phyloP scores from a whole-genome alignment of 1,284 basidiomycete genomes.

The Ustilago loliicola region DNA sequence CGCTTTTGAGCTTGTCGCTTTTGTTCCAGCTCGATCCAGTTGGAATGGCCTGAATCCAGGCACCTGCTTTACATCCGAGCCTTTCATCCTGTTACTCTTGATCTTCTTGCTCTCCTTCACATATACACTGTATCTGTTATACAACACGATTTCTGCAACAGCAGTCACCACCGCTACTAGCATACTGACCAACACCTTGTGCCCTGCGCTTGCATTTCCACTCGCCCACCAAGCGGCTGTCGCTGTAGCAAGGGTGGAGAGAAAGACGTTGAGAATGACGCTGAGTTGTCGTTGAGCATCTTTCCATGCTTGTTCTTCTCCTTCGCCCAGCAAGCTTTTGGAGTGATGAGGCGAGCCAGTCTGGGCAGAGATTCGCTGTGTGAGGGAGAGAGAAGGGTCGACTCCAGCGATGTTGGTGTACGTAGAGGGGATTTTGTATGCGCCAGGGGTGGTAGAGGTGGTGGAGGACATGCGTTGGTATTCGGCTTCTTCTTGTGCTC shows the following conservation, averaged over 20 bases:
- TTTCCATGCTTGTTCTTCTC: slow-evolving; percentile 41
- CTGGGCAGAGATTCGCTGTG: slow-evolving; percentile 24
- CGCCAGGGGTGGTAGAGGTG: background rate
- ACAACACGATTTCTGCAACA: slow-evolving; percentile 42
- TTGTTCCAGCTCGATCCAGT: background rate
- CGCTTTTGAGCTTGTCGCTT: background rate
- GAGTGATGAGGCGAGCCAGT: background rate
- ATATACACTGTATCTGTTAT: slow-evolving; percentile 41
- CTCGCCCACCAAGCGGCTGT: slow-evolving; percentile 50
- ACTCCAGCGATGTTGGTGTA: slow-evolving; percentile 44
- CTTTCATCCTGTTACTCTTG: slow-evolving; percentile 26
- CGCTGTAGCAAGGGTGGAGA: slow-evolving; percentile 39
- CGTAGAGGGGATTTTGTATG: slow-evolving; percentile 27
- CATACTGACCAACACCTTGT: slow-evolving; percentile 39
- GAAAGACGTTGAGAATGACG: slow-evolving; percentile 47
- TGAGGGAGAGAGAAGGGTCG: slow-evolving; percentile 36
- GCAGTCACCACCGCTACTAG: slow-evolving; percentile 36
- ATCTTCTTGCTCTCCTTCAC: slow-evolving; percentile 32
- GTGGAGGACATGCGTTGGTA: slow-evolving; percentile 40
- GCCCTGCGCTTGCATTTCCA: slow-evolving; percentile 18
- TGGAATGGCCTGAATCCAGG: slow-evolving; percentile 33
- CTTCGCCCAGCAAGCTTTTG: background rate
- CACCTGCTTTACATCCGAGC: slow-evolving; percentile 27
- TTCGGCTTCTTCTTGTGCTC: slow-evolving; percentile 41
- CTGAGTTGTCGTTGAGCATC: slow-evolving; percentile 37